A percentile compares a stretch with the other conserved stretches of the same genome.
Conservation (phyloP, 306 rosid species). For the Acacia melanoxylon region DNA sequence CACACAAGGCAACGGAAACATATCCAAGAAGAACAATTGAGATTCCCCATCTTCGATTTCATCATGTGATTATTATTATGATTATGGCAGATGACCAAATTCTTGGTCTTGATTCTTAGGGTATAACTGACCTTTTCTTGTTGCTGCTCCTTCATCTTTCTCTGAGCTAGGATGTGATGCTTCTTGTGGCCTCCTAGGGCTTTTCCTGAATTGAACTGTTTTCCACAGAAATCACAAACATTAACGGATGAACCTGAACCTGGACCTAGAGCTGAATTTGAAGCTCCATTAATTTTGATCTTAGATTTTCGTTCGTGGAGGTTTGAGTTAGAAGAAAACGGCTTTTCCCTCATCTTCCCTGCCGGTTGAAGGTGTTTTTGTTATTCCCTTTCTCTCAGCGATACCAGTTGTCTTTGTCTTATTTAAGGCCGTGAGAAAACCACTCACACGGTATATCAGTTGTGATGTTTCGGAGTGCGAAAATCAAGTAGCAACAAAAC, state of each 20-base stretch:
- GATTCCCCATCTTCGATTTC: not conserved
- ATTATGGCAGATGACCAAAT: not conserved
- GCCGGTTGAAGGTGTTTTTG: no score
- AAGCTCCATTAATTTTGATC: not conserved
- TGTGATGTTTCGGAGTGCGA: not conserved
- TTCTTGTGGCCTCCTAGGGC: constrained; percentile 40
- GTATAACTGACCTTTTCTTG: constrained; percentile 9
- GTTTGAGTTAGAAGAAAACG: not conserved
- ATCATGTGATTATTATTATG: not conserved
- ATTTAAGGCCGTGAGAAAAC: no score
- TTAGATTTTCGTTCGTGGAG: not conserved
- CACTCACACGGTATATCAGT: no score
- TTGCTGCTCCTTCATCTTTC: not conserved
- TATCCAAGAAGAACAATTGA: not conserved
- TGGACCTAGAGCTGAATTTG: no score
- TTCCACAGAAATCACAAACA: constrained; percentile 32
- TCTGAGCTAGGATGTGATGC: constrained; percentile 14
- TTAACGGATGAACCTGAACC: not conserved
- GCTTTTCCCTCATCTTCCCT: not conserved
- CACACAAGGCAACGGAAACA: not conserved
- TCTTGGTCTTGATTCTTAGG: not conserved
- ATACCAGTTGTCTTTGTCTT: no score
- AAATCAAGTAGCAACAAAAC: not conserved
- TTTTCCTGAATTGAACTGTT: constrained; percentile 21
- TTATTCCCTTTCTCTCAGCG: no score